These are phyloP conservation scores for Passalora sequoiae DNA, from an alignment of 2,329 filamentous ascomycete genomes.

Conservation along the genomic window DNA sequence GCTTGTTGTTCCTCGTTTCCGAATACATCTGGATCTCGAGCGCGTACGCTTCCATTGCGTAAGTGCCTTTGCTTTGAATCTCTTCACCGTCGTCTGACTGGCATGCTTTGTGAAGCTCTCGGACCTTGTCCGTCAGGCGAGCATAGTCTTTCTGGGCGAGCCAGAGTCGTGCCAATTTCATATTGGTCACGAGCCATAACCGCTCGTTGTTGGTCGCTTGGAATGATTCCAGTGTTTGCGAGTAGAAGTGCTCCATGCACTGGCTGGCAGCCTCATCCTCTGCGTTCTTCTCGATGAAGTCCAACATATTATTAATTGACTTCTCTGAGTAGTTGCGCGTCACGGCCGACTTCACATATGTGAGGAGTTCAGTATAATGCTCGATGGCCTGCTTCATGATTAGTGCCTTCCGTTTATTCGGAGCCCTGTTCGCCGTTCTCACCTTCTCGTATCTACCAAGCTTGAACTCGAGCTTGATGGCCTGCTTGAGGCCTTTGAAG, in stretches of 20 bases:
- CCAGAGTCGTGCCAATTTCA: slow-evolving; percentile 88
- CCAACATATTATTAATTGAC: slow-evolving; percentile 98
- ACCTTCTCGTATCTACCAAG: slow-evolving; percentile 84
- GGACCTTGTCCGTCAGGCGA: slow-evolving; percentile 73
- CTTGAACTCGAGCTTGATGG: slow-evolving; percentile 94
- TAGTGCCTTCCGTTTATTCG: slow-evolving; percentile 16
- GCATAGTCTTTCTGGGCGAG: slow-evolving; percentile 86
- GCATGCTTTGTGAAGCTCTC: slow-evolving; percentile 83
- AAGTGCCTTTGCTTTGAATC: slow-evolving; percentile 93
- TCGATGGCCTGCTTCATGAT: slow-evolving; percentile 63
- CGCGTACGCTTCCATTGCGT: slow-evolving; percentile 91
- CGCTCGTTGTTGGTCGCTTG: slow-evolving; percentile 97
- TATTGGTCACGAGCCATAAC: slow-evolving; percentile 95
- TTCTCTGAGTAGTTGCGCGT: slow-evolving; percentile 98
- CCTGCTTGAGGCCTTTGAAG: slow-evolving; percentile 96
- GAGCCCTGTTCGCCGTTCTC: slow-evolving; percentile 10
- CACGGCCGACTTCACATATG: slow-evolving; percentile 93
- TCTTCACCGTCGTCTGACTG: slow-evolving; percentile 81
- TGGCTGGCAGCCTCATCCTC: slow-evolving; percentile 65
- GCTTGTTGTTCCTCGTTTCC: slow-evolving; percentile 94
- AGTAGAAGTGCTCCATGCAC: slow-evolving; percentile 94
- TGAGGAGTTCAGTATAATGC: slow-evolving; percentile 91
- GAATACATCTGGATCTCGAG: slow-evolving; percentile 99
- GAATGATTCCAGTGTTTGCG: slow-evolving; percentile 85
- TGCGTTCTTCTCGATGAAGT: slow-evolving; percentile 89